Percentiles rank a stretch among this genome's conserved stretches.
These are phyloP conservation scores for Alopecurus myosuroides DNA, from an alignment of 176 grass and related monocot species.

Conservation along the genomic window DNA sequence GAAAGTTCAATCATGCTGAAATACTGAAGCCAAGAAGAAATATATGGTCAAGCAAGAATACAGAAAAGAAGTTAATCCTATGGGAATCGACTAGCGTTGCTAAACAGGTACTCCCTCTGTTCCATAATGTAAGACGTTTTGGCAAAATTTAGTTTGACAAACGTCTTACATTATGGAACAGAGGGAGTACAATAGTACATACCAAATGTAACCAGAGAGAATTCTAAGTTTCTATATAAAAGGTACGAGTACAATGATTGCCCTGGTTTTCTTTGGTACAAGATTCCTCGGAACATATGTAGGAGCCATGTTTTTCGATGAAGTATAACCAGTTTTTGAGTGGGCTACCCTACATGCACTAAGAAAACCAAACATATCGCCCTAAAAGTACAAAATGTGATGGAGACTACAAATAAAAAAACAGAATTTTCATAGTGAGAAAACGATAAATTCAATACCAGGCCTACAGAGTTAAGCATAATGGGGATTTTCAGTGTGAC, in stretches of 20 bases:
- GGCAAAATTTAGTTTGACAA: no score
- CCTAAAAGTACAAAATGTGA: background rate
- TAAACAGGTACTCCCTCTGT: no score
- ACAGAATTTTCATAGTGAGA: background rate
- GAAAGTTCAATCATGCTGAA: slow-evolving; percentile 28
- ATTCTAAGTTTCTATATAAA: background rate
- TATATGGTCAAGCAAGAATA: background rate
- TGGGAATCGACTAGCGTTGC: background rate
- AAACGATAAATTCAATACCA: background rate
- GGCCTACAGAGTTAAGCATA: background rate
- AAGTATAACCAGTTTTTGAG: background rate
- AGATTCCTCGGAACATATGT: background rate
- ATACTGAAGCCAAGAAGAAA: slow-evolving; percentile 23
- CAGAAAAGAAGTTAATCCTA: background rate
- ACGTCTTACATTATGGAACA: no score
- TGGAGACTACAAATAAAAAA: background rate
- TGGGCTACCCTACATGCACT: background rate
- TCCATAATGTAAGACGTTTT: no score
- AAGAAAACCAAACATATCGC: background rate
- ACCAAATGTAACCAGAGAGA: background rate
- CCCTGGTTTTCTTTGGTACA: background rate
- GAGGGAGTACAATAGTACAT: no score
- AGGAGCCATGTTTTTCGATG: background rate
- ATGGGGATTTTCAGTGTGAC: background rate
- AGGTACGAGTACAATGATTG: background rate